phyloP scores from a whole-genome alignment of 257 asterid genomes.

The Solanum chiquidenum region DNA sequence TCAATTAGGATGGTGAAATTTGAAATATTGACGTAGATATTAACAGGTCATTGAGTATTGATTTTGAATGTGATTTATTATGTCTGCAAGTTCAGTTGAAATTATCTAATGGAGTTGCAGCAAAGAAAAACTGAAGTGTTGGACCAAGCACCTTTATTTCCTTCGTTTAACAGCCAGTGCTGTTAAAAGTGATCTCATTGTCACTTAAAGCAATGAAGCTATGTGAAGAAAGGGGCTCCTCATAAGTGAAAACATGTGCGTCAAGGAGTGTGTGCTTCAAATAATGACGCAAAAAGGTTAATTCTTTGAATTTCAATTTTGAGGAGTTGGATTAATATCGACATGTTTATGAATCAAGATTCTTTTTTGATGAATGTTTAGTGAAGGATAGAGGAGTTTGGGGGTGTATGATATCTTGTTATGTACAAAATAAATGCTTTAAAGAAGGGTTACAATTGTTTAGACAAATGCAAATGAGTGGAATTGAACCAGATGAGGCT shows the following conservation, averaged over 20 bases:
- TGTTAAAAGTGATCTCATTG: neutral
- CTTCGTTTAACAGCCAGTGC: neutral
- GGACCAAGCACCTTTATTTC: neutral
- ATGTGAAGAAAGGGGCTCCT: neutral
- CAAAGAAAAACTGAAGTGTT: neutral
- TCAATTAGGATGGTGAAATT: neutral
- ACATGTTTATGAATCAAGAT: conserved; percentile 35
- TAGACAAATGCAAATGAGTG: conserved; percentile 52
- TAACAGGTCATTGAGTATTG: neutral
- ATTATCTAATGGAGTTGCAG: neutral
- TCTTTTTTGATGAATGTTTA: conserved; percentile 48
- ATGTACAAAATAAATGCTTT: conserved; percentile 61
- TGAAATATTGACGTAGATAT: too few species aligned
- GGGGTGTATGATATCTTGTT: conserved; percentile 62
- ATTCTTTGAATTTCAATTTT: neutral
- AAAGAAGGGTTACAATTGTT: conserved; percentile 61
- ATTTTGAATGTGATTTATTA: neutral
- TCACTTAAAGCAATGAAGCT: neutral
- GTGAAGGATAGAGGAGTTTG: conserved; percentile 57
- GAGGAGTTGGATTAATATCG: too few species aligned
- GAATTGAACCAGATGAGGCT: conserved; percentile 52
- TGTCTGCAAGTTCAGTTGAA: neutral
- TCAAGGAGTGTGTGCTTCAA: neutral
- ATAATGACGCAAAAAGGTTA: neutral
- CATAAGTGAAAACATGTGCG: neutral